Percentiles rank a stretch among this genome's conserved stretches.
phyloP scores from a whole-genome alignment of 345 rosid genomes.

The Eucalyptus pauciflora region DNA sequence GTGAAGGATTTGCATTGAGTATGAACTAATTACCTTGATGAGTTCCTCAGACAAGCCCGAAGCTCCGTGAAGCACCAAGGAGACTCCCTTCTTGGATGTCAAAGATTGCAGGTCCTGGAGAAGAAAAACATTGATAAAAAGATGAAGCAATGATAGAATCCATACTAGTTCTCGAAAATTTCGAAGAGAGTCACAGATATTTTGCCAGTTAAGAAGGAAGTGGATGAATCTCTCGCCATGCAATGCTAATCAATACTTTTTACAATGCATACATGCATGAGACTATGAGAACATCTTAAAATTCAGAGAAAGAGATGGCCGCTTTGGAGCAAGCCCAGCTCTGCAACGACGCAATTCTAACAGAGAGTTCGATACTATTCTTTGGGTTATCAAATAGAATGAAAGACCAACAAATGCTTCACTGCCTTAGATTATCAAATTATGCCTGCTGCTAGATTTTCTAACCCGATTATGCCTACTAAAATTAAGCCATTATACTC shows the following conservation, averaged over 20 bases:
- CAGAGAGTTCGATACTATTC: background rate
- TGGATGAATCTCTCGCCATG: background rate
- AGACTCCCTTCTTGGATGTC: constrained; percentile 67
- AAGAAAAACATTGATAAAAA: background rate
- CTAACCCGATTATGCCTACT: background rate
- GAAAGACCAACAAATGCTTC: background rate
- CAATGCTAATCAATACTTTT: background rate
- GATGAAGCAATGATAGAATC: background rate
- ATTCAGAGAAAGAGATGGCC: background rate
- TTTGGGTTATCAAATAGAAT: background rate
- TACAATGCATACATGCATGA: background rate
- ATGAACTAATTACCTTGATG: too few relatives aligned
- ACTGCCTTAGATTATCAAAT: background rate
- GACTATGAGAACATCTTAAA: background rate
- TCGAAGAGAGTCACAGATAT: background rate
- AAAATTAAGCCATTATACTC: background rate
- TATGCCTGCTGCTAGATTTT: background rate
- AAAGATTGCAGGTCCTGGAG: constrained; percentile 47
- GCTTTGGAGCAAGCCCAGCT: background rate
- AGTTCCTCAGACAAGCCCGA: constrained; percentile 72
- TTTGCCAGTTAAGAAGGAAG: background rate
- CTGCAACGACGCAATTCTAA: background rate
- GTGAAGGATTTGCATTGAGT: too few relatives aligned
- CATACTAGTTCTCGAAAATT: background rate
- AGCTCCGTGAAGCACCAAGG: constrained; percentile 94